Evolutionary conservation across 2,329 filamentous ascomycete species (phyloP), one percentile per base, ranked within the genome.

Genomic region (Byssoonygena ceratinophila): DNA sequence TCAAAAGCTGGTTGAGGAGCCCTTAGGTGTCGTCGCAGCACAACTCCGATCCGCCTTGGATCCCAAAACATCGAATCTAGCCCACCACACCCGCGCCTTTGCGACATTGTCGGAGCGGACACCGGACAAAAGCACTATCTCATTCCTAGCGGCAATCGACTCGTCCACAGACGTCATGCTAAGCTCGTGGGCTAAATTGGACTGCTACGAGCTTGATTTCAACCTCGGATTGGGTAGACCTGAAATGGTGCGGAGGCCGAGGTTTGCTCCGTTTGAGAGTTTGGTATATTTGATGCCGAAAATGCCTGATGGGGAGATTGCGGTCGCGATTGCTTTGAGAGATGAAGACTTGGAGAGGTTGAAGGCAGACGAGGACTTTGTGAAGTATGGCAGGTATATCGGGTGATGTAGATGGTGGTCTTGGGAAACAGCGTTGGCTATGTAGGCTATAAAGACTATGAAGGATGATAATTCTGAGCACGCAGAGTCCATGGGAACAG

Each of bases 131-230:
- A 62, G 54, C 0, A 54, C 39, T 0, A 57, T 71, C n/a, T 64
- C 64, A 0, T 55, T 73, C 2, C 67, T 64, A 1, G 68, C 67
- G 0, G 61, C 58, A 3, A 50, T 74, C 1, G 66, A 74, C 27
- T 56, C 66, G 0, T 60, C 68, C 0, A 61, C 59, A 0, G 75
- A 79, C 36, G 62, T 80, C 2, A 73, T 75, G 67, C 55, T 81
- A 4, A 79, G 74, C 53, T 80, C 76, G 0, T 81, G 77, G 78
- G 69, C 71, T 0, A 74, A 75, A 48, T 60, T 76, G 2, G 62
- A 70, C 3, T 66, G 64, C 14, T 75, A 74, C 55, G 62, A 68
- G 0, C 62, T 74, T 4, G 73, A 78, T 41, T 80, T 81, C 52
- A 66, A 66, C 0, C 56, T 72, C 1, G 71, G 69, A 0, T 56